A percentile compares a stretch with the other conserved stretches of the same genome.
Evolutionary conservation across 495 filamentous ascomycete genomes (phyloP).

Genomic region (Podospora comata): DNA sequence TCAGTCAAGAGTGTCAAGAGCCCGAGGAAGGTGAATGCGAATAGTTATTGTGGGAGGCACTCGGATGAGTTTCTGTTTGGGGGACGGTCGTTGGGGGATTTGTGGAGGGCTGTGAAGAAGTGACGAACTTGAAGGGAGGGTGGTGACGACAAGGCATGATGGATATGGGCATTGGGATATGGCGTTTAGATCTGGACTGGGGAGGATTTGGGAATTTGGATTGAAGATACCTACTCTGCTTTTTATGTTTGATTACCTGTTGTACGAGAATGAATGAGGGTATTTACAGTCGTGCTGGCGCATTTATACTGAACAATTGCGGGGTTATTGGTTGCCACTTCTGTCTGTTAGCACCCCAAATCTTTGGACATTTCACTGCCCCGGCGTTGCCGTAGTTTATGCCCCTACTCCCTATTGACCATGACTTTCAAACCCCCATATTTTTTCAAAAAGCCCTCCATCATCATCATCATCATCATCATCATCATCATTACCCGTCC

Average conservation of each 20-base stretch:
- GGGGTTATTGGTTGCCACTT: background rate
- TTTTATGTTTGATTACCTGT: background rate
- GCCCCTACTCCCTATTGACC: background rate
- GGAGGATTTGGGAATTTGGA: background rate
- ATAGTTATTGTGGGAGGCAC: conserved; percentile 39
- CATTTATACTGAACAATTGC: background rate
- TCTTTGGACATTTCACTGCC: background rate
- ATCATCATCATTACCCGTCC: background rate
- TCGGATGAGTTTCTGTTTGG: conserved; percentile 35
- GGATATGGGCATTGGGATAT: background rate
- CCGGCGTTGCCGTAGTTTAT: too few species aligned
- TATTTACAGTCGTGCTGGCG: background rate
- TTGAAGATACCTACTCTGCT: conserved; percentile 6
- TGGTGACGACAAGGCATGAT: background rate
- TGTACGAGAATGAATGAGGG: background rate
- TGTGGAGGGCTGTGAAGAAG: conserved; percentile 27
- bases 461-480: background rate
- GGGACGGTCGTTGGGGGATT: conserved; percentile 27
- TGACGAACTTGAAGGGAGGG: background rate
- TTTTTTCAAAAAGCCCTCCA: background rate
- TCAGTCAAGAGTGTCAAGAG: conserved; percentile 6
- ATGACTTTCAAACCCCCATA: background rate
- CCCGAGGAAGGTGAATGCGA: conserved; percentile 30
- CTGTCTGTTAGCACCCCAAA: background rate
- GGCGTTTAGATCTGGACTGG: background rate